These are phyloP conservation scores for Kwoniella europaea DNA, from an alignment of 768 basidiomycete genomes.

Conservation along the genomic window DNA sequence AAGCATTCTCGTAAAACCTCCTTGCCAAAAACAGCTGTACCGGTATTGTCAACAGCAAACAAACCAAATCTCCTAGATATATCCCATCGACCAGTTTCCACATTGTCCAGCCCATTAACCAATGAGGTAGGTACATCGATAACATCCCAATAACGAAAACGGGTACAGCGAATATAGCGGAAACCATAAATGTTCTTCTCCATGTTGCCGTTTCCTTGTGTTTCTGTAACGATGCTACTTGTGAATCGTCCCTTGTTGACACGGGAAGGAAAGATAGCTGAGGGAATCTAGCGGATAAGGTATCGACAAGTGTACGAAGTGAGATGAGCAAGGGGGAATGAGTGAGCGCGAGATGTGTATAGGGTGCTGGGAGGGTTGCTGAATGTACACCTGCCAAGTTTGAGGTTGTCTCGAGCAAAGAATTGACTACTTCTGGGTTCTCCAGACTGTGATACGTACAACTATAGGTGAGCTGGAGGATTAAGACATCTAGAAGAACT, in stretches of 20 bases:
- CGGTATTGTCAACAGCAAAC: constrained; percentile 79
- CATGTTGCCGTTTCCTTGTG: constrained; percentile 63
- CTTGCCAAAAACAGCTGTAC: constrained; percentile 89
- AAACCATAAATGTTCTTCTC: constrained; percentile 75
- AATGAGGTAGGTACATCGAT: constrained; percentile 62
- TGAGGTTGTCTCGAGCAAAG: constrained; percentile 30
- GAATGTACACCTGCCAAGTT: constrained; percentile 49
- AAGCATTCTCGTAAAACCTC: constrained; percentile 87
- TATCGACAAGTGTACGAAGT: constrained; percentile 55
- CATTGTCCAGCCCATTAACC: constrained; percentile 59
- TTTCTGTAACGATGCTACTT: constrained; percentile 57
- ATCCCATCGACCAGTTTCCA: constrained; percentile 66
- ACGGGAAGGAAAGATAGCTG: constrained; percentile 56
- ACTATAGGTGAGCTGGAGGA: background rate
- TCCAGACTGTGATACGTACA: constrained; percentile 32
- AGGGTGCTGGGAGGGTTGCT: constrained; percentile 42
- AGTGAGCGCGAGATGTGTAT: constrained; percentile 46
- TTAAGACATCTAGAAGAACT: background rate
- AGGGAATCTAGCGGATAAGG: constrained; percentile 47
- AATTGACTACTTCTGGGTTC: constrained; percentile 38
- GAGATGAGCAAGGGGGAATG: constrained; percentile 55
- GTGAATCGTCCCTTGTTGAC: constrained; percentile 49
- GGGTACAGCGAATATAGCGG: constrained; percentile 80
- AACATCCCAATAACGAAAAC: constrained; percentile 93
- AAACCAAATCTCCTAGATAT: constrained; percentile 79